These are phyloP conservation scores for Stylonectria norvegica DNA, from an alignment of 2,329 filamentous ascomycete genomes.

Conservation along the genomic window DNA sequence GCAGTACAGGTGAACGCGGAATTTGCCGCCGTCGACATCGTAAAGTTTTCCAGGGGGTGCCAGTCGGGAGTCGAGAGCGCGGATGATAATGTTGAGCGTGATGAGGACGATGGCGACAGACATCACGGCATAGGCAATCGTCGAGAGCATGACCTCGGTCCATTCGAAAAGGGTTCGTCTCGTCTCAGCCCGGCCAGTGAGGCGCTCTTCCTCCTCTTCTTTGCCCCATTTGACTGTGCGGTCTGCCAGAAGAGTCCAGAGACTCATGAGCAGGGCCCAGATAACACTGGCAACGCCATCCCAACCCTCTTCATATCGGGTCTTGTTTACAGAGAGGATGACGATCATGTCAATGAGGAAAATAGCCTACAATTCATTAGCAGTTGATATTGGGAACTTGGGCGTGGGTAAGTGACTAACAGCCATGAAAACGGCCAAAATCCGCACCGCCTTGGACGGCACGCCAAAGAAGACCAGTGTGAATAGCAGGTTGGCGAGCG, in stretches of 20 bases:
- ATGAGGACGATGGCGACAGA: slow-evolving; percentile 68
- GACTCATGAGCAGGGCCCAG: slow-evolving; percentile 73
- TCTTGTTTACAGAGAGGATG: slow-evolving; percentile 68
- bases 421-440: slow-evolving; percentile 67
- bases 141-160: slow-evolving; percentile 73
- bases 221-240: slow-evolving; percentile 88
- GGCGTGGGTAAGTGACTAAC: slow-evolving; percentile 18
- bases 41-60: slow-evolving; percentile 70
- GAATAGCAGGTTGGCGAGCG: slow-evolving; percentile 71
- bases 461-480: slow-evolving; percentile 82
- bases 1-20: slow-evolving; percentile 83
- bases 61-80: slow-evolving; percentile 74
- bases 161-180: slow-evolving; percentile 80
- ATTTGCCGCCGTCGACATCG: slow-evolving; percentile 79
- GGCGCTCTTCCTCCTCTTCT: slow-evolving; percentile 82
- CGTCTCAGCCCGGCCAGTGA: slow-evolving; percentile 86
- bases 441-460: slow-evolving; percentile 74
- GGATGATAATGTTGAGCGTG: slow-evolving; percentile 74
- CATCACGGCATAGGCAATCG: slow-evolving; percentile 66
- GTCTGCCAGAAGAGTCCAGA: slow-evolving; percentile 78
- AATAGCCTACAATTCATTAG: slow-evolving; percentile 25
- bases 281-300: slow-evolving; percentile 81
- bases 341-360: slow-evolving; percentile 68
- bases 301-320: slow-evolving; percentile 84
- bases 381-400: slow-evolving; percentile 54